These are phyloP conservation scores for Leonotis leonurus DNA, from an alignment of 257 asterid genomes.

Conservation along the genomic window DNA sequence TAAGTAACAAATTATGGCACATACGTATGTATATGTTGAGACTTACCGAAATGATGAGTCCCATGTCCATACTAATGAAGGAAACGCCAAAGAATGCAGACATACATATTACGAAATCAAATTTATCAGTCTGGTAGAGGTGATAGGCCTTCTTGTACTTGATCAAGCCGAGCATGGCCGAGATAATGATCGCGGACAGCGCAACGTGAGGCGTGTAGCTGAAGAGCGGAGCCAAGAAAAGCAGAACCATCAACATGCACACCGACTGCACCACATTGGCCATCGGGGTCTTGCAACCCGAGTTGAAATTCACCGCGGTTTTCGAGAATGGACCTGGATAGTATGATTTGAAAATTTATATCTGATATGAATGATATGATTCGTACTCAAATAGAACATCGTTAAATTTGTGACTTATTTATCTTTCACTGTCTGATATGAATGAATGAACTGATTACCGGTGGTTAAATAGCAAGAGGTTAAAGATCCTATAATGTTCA, in stretches of 20 bases:
- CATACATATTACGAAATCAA: slow-evolving; percentile 75
- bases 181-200: slow-evolving; percentile 69
- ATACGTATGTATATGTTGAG: too few relatives aligned
- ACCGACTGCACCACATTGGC: slow-evolving; percentile 62
- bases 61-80: slow-evolving; percentile 85
- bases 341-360: too few relatives aligned
- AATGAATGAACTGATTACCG: slow-evolving; percentile 26
- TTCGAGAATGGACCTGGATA: slow-evolving; percentile 84
- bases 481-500: slow-evolving; percentile 83
- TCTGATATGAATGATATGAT: too few relatives aligned
- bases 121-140: slow-evolving; percentile 72
- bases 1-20: too few relatives aligned
- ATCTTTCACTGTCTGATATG: too few relatives aligned
- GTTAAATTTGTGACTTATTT: too few relatives aligned
- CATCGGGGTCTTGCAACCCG: slow-evolving; percentile 80
- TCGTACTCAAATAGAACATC: too few relatives aligned
- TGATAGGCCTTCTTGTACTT: slow-evolving; percentile 61
- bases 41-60: slow-evolving; percentile 70
- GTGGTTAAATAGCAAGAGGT: slow-evolving; percentile 93
- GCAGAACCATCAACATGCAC: slow-evolving; percentile 56
- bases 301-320: slow-evolving; percentile 72
- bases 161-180: slow-evolving; percentile 83
- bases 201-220: slow-evolving; percentile 87
- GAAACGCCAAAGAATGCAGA: slow-evolving; percentile 67
- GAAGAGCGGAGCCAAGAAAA: slow-evolving; percentile 76